Conservation (phyloP, 768 basidiomycete genomes). For the Crepidotus variabilis region DNA sequence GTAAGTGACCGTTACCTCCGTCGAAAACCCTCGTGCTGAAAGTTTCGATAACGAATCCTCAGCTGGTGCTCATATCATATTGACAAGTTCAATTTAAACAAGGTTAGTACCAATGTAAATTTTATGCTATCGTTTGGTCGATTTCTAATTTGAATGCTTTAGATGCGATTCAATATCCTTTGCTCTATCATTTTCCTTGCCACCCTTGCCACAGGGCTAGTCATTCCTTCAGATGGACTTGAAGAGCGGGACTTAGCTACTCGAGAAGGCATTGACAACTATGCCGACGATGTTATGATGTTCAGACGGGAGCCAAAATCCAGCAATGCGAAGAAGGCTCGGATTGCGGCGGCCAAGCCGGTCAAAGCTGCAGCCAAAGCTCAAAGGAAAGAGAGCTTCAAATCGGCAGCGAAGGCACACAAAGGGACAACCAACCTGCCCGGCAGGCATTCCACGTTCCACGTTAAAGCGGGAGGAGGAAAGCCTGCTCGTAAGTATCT, state of each 20-base stretch:
- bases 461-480: conserved; percentile 1
- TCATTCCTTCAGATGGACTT: not conserved
- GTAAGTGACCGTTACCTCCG: no score
- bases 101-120: not conserved
- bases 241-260: not conserved
- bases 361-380: not conserved
- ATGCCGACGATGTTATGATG: no score
- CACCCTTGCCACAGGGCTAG: no score
- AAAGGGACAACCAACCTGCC: conserved; percentile 2
- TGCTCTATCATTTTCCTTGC: not conserved
- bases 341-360: not conserved
- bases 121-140: not conserved
- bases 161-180: not conserved
- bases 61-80: not conserved
- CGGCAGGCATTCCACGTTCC: not conserved
- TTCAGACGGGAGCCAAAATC: not conserved
- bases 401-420: not conserved
- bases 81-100: not conserved
- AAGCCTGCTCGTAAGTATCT: not conserved
- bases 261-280: not conserved
- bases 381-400: not conserved
- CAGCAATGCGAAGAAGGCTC: not conserved
- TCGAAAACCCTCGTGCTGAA: no score
- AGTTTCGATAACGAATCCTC: not conserved
- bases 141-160: no score